Evolutionary conservation across 148 eudicot genomes (phyloP).

Genomic region (Camellia lanceoleosa): DNA sequence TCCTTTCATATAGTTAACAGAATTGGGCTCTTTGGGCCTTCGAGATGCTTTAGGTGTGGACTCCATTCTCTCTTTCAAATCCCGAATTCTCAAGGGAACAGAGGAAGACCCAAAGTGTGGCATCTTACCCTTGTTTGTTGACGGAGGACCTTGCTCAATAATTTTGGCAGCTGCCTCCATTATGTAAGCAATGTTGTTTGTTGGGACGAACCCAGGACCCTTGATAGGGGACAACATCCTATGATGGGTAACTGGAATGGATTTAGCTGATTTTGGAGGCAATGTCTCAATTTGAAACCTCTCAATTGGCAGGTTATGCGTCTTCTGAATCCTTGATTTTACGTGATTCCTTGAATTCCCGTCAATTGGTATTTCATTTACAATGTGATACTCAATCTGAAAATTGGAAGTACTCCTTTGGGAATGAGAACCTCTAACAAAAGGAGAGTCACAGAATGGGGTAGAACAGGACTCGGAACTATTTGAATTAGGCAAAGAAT

Average conservation of each 20-base stretch:
- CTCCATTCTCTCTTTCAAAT: slow-evolving; percentile 62
- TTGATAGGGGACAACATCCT: slow-evolving; percentile 85
- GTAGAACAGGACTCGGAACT: slow-evolving; percentile 47
- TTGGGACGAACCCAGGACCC: slow-evolving; percentile 76
- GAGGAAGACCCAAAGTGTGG: slow-evolving; percentile 61
- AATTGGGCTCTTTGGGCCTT: slow-evolving; percentile 36
- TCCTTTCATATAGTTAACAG: slow-evolving; percentile 32
- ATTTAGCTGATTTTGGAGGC: slow-evolving; percentile 87
- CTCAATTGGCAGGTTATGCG: slow-evolving; percentile 59
- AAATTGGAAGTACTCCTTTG: slow-evolving; percentile 33
- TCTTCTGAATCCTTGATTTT: slow-evolving; percentile 43
- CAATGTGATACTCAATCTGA: slow-evolving; percentile 40
- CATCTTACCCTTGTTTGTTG: slow-evolving; percentile 37
- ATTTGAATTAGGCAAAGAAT: slow-evolving; percentile 62
- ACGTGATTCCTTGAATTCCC: slow-evolving; percentile 45
- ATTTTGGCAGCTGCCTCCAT: slow-evolving; percentile 88
- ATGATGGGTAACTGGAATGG: slow-evolving; percentile 69
- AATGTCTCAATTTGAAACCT: slow-evolving; percentile 81
- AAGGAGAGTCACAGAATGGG: slow-evolving; percentile 46
- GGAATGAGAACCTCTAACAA: slow-evolving; percentile 44
- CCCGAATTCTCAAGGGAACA: slow-evolving; percentile 61
- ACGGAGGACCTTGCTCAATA: slow-evolving; percentile 60
- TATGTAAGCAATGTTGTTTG: slow-evolving; percentile 68
- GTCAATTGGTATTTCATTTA: slow-evolving; percentile 36
- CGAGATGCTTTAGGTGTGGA: slow-evolving; percentile 49